Percentiles rank a stretch among this genome's conserved stretches.
phyloP scores from a whole-genome alignment of 768 basidiomycete genomes.

The Pulveroboletus sp. region DNA sequence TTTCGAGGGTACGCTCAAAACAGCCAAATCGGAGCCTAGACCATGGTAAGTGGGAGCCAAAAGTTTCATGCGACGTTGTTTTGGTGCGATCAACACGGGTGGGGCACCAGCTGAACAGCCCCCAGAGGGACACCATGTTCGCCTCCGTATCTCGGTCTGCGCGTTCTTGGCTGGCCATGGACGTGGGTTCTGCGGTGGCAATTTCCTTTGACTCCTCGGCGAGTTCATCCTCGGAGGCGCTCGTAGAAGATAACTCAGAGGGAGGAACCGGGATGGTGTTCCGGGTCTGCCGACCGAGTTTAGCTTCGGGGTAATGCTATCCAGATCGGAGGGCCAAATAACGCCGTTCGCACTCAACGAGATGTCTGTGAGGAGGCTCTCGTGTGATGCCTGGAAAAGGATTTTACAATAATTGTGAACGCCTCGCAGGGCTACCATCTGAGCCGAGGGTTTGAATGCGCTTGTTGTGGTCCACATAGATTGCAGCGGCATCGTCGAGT shows the following conservation, averaged over 20 bases:
- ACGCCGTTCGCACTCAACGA: conserved; percentile 73
- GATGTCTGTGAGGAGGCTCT: conserved; percentile 1
- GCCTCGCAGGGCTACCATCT: conserved; percentile 69
- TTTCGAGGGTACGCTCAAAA: conserved; percentile 48
- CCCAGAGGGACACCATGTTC: conserved; percentile 14
- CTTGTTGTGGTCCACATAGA: conserved; percentile 74
- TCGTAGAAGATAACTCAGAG: conserved; percentile 40
- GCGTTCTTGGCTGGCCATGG: conserved; percentile 3
- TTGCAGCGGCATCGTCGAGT: conserved; percentile 52
- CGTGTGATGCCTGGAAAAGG: conserved; percentile 8
- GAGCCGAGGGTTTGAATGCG: conserved; percentile 83
- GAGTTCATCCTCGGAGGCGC: conserved; percentile 53
- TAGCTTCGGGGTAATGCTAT: conserved; percentile 74
- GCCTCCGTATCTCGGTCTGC: background rate
- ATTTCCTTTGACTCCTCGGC: conserved; percentile 41
- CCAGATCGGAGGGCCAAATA: conserved; percentile 82
- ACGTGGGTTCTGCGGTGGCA: conserved; percentile 12
- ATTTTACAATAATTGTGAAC: conserved; percentile 69
- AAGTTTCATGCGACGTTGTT: conserved; percentile 48
- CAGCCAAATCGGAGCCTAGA: conserved; percentile 57
- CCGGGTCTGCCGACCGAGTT: conserved; percentile 68
- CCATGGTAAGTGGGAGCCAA: conserved; percentile 73
- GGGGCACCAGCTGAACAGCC: conserved; percentile 44
- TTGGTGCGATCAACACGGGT: conserved; percentile 33
- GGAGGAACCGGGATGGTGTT: conserved; percentile 32